Evolutionary conservation across 371 early-diverging fungal species (phyloP).

Genomic region (Rhizopus arrhizus): DNA sequence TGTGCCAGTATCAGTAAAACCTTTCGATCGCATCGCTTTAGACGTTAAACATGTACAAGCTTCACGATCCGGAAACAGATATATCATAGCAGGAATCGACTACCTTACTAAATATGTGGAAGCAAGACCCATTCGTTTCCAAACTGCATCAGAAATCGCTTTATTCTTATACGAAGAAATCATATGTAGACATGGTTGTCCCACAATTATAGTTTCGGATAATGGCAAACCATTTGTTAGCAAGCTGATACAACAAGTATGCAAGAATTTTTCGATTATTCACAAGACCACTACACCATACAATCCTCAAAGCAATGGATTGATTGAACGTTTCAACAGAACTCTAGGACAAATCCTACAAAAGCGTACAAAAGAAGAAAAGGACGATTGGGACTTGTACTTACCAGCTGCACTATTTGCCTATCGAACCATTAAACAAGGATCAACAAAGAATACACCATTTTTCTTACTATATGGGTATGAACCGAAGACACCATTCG

Average conservation of each 20-base stretch:
- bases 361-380: constrained; percentile 1
- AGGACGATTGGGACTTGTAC: neutral
- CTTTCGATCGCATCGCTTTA: neutral
- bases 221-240: constrained; percentile 14
- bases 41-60: constrained; percentile 3
- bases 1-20: neutral
- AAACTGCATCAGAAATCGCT: neutral
- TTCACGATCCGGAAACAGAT: neutral
- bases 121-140: neutral
- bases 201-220: neutral
- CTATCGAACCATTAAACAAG: constrained; percentile 6
- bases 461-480: constrained; percentile 1
- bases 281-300: constrained; percentile 6
- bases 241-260: too few species aligned
- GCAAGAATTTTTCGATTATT: neutral
- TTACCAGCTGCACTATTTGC: constrained; percentile 2
- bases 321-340: constrained; percentile 8
- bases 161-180: constrained; percentile 12
- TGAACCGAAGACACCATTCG: neutral
- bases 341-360: constrained; percentile 7
- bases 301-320: constrained; percentile 8
- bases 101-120: constrained; percentile 12
- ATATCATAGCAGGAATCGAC: constrained; percentile 10
- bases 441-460: constrained; percentile 1
- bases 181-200: constrained; percentile 10